Percentiles rank a stretch among this genome's conserved stretches.
Evolutionary conservation across 306 rosid species (phyloP).

Genomic region (Hippophae gyantsensis): DNA sequence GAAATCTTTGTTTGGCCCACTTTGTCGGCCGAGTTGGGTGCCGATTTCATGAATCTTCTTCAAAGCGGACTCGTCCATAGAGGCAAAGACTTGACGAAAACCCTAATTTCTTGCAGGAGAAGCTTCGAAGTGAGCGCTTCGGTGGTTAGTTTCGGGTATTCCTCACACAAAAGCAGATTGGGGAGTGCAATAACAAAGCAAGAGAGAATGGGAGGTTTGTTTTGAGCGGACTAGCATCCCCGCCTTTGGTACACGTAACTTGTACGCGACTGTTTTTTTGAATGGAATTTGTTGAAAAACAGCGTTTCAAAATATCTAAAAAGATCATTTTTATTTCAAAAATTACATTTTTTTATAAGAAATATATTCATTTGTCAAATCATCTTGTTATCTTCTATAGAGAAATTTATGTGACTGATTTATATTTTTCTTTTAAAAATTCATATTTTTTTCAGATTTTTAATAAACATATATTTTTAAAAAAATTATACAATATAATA

Average conservation of each 20-base stretch:
- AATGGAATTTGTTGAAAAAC: too few species aligned
- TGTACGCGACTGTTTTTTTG: slow-evolving; percentile 2
- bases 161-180: neutral
- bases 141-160: neutral
- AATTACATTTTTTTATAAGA: too few species aligned
- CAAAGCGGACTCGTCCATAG: slow-evolving; percentile 49
- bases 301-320: too few species aligned
- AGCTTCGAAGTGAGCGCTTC: slow-evolving; percentile 2
- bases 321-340: too few species aligned
- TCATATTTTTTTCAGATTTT: too few species aligned
- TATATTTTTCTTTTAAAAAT: too few species aligned
- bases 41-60: slow-evolving; percentile 52
- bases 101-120: slow-evolving; percentile 3
- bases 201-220: neutral
- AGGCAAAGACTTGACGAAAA: slow-evolving; percentile 3
- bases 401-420: too few species aligned
- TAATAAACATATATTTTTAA: too few species aligned
- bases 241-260: slow-evolving; percentile 37
- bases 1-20: slow-evolving; percentile 62
- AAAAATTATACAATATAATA: too few species aligned
- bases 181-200: neutral
- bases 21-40: slow-evolving; percentile 35
- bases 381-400: too few species aligned
- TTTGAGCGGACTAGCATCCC: slow-evolving; percentile 27
- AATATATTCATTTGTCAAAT: too few species aligned